Conservation (phyloP, 768 basidiomycete species). For the Glaciozyma martinii region DNA sequence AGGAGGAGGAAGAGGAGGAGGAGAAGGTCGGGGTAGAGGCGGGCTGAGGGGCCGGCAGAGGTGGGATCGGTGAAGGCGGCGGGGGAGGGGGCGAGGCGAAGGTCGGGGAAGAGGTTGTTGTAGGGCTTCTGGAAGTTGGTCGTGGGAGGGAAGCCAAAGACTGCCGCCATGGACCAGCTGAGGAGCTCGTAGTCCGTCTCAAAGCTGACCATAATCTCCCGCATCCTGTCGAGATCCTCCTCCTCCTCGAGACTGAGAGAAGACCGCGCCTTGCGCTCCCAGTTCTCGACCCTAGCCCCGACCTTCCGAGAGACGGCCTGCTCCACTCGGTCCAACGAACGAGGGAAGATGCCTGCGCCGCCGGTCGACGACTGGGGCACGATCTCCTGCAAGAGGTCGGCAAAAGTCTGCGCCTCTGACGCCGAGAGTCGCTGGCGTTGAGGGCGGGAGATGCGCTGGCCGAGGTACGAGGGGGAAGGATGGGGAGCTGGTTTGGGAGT, state of each 20-base stretch:
- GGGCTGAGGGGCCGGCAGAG: conserved; percentile 24
- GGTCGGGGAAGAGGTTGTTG: conserved; percentile 14
- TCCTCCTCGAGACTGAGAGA: conserved; percentile 7
- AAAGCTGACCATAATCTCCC: conserved; percentile 63
- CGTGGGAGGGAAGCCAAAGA: conserved; percentile 49
- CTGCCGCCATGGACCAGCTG: conserved; percentile 59
- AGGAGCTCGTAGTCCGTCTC: conserved; percentile 60
- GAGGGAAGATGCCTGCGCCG: neutral
- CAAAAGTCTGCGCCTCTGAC: conserved; percentile 21
- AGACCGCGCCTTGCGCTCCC: neutral
- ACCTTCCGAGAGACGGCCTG: conserved; percentile 9
- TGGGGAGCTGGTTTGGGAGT: too few relatives aligned
- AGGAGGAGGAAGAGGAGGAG: conserved; percentile 68
- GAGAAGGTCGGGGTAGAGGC: conserved; percentile 46
- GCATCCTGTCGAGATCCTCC: conserved; percentile 51
- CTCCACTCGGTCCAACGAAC: neutral
- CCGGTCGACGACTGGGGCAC: conserved; percentile 9
- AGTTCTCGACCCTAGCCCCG: neutral
- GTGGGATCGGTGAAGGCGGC: neutral
- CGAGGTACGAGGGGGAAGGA: too few relatives aligned
- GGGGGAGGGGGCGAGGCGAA: neutral
- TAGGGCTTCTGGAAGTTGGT: neutral
- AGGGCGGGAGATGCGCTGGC: too few relatives aligned
- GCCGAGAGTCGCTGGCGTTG: conserved; percentile 19
- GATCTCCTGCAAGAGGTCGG: conserved; percentile 25